Conservation (phyloP, 805 yeast species). For the Candida peoriensis region DNA sequence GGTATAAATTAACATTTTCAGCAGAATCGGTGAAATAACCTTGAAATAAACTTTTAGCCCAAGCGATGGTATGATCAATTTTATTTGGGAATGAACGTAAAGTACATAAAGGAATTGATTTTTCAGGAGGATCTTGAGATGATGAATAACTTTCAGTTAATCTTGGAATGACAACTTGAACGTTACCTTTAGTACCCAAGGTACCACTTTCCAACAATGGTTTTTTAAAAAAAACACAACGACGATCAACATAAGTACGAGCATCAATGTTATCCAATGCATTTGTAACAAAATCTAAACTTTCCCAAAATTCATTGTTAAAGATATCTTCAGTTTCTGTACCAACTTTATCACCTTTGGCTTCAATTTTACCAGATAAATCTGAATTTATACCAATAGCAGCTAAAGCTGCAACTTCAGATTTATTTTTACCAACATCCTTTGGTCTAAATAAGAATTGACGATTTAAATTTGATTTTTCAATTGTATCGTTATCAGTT, state of each 20-base stretch:
- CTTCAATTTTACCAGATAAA: conserved; percentile 67
- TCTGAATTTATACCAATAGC: conserved; percentile 84
- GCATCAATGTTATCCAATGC: conserved; percentile 98
- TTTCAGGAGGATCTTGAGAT: conserved; percentile 98
- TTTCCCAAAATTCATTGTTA: conserved; percentile 79
- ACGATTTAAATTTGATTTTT: conserved; percentile 91
- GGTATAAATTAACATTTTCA: conserved; percentile 85
- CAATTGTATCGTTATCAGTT: conserved; percentile 94
- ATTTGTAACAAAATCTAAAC: conserved; percentile 85
- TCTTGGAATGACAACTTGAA: conserved; percentile 92
- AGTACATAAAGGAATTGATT: conserved; percentile 95
- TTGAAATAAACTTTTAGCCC: conserved; percentile 96
- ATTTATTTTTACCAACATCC: conserved; percentile 89
- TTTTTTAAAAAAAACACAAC: conserved; percentile 89
- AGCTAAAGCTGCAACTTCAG: conserved; percentile 86
- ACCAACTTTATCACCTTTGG: conserved; percentile 85
- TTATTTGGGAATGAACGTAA: conserved; percentile 96
- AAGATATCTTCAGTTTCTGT: conserved; percentile 86
- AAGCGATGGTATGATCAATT: conserved; percentile 97
- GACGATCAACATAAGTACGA: conserved; percentile 94
- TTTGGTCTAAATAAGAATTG: conserved; percentile 92
- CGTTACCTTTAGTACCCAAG: conserved; percentile 96
- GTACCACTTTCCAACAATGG: conserved; percentile 96
- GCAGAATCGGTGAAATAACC: conserved; percentile 89
- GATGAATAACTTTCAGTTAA: conserved; percentile 95